Base-by-base conservation (phyloP, 768 basidiomycete genomes). In the Tulasnella sp. region DNA sequence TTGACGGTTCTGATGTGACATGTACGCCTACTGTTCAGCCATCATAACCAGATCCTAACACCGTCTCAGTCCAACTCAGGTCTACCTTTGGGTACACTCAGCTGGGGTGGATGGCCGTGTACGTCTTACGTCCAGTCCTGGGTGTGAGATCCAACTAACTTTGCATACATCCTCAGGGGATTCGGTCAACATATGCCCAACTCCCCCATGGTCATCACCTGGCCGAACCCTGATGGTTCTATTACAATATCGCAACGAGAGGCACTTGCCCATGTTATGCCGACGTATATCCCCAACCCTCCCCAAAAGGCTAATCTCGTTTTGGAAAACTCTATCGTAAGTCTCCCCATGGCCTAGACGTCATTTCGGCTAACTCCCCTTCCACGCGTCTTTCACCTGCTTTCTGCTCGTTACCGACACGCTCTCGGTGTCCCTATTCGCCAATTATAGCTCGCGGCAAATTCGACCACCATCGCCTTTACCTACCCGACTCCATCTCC, bases 191-290 rank as follows among this genome's bases (percentile, higher is more conserved):
- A 29, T 23, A 62, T 62, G 62, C 40, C 45, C 15, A 52, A 54
- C 23, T 52, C 65, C 4, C 67, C 66, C 1, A 84, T 87, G 82
- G 80, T 87, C 58, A 80, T 86, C 29, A 77, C 80, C 73, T 87
- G 84, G 84, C 69, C 76, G 6, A 82, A 84, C 64, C 66, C 68
- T 12, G 78, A 83, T 61, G 79, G 80, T 8, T 66, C 72, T 19
- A 70, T 83, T 58, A 83, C 82, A 11, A 67, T 87, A 21, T 83
- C 82, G 6, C 84, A 87, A 64, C 75, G 84, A 17, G 69, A 67
- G 29, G 79, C 84, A 0, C 61, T 73, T 1, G 64, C 63, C 5
- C 72, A 82, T 59, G 69, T 72, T 3, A 77, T 78, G 77, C 84
- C 84, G 5, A 75, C 69, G 12, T 74, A 81, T 49, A 78, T 74